A percentile compares a stretch with the other conserved stretches of the same genome.
phyloP scores from a whole-genome alignment of 805 yeast species.

The Lachancea waltii region DNA sequence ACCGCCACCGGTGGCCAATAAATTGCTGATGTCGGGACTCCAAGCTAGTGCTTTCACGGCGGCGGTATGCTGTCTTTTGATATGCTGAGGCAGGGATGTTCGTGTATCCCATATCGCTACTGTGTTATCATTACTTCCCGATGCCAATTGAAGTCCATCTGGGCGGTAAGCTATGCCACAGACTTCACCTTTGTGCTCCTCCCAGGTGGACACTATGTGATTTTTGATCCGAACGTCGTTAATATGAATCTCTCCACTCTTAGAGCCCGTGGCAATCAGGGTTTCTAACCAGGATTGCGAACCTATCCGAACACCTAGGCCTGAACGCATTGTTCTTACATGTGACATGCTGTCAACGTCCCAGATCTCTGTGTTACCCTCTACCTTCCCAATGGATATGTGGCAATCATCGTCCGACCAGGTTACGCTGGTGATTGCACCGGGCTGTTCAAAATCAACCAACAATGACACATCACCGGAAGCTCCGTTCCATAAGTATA shows the following conservation, averaged over 20 bases:
- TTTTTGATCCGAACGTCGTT: conserved; percentile 84
- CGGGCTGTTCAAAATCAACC: conserved; percentile 46
- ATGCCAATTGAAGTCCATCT: conserved; percentile 81
- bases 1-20: conserved; percentile 97
- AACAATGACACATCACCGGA: conserved; percentile 70
- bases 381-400: conserved; percentile 73
- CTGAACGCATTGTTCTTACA: conserved; percentile 66
- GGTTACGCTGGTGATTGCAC: conserved; percentile 44
- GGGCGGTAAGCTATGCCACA: conserved; percentile 84
- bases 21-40: conserved; percentile 80
- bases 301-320: conserved; percentile 71
- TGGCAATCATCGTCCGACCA: conserved; percentile 93
- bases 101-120: conserved; percentile 93
- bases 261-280: conserved; percentile 76
- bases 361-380: conserved; percentile 89
- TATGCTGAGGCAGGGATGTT: conserved; percentile 57
- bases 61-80: conserved; percentile 77
- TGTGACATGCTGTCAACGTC: conserved; percentile 74
- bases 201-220: conserved; percentile 58
- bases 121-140: conserved; percentile 92
- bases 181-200: conserved; percentile 77
- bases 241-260: conserved; percentile 75
- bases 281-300: conserved; percentile 82
- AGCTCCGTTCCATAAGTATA: conserved; percentile 89
- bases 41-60: conserved; percentile 94